Conservation (phyloP, 2,329 filamentous ascomycete species). For the Neofusicoccum umdonicola region DNA sequence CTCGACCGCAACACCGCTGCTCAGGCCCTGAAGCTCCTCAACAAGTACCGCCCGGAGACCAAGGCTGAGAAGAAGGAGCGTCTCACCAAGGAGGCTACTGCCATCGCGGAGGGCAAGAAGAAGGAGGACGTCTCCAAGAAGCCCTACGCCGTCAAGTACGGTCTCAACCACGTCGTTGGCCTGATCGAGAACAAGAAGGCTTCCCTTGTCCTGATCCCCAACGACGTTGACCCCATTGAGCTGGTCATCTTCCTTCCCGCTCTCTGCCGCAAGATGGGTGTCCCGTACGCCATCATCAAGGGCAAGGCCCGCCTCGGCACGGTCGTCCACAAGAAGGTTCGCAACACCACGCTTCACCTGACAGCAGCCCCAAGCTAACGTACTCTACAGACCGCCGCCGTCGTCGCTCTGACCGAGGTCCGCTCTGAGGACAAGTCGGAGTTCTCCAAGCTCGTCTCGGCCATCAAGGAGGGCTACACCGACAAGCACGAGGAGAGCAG, state of each 20-base stretch:
- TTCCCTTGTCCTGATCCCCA: constrained; percentile 93
- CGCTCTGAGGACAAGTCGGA: constrained; percentile 98
- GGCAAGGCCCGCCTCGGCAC: constrained; percentile 99
- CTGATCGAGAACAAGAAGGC: constrained; percentile 90
- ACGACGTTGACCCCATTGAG: constrained; percentile 99
- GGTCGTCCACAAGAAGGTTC: constrained; percentile 99
- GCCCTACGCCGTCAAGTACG: constrained; percentile 99
- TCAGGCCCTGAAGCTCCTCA: constrained; percentile 97
- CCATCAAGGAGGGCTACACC: constrained; percentile 97
- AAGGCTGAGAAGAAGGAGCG: constrained; percentile 99
- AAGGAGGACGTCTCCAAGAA: constrained; percentile 99
- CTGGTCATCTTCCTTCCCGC: constrained; percentile 98
- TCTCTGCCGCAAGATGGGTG: constrained; percentile 99
- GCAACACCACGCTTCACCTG: background rate
- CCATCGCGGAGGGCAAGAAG: constrained; percentile 98
- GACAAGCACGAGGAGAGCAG: constrained; percentile 91
- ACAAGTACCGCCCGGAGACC: constrained; percentile 99
- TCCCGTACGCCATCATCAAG: constrained; percentile 99
- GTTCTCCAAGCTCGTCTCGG: constrained; percentile 91
- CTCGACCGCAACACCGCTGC: constrained; percentile 69
- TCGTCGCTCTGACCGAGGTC: constrained; percentile 93
- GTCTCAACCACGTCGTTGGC: constrained; percentile 87
- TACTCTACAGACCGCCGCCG: constrained; percentile 81
- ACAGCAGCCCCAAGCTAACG: constrained; percentile 25
- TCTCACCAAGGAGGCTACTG: constrained; percentile 95